Conservation (phyloP, 495 filamentous ascomycete species). For the Tirmania nivea region DNA sequence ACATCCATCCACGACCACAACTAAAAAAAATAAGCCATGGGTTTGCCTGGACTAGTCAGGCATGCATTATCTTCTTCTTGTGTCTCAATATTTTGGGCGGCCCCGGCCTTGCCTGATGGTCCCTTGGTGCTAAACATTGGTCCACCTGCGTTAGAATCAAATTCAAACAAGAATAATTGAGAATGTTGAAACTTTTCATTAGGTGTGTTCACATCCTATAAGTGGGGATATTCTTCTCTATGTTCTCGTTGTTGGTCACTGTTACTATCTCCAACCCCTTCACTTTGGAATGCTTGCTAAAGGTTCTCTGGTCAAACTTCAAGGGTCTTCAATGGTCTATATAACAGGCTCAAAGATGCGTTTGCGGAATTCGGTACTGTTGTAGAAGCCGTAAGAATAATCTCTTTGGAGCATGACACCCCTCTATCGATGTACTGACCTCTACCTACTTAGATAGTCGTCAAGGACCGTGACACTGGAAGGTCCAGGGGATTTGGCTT, state of each 20-base stretch:
- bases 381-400: conserved; percentile 67
- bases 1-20: too few species aligned
- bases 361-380: conserved; percentile 76
- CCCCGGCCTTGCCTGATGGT: too few species aligned
- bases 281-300: background rate
- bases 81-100: too few species aligned
- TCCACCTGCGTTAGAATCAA: too few species aligned
- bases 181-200: conserved; percentile 79
- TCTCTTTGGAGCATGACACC: background rate
- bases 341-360: conserved; percentile 54
- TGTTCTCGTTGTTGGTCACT: background rate
- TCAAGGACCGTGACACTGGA: conserved; percentile 90
- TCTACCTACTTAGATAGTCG: conserved; percentile 46
- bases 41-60: too few species aligned
- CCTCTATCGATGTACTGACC: too few species aligned
- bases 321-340: conserved; percentile 98
- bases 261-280: background rate
- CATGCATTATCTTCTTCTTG: too few species aligned
- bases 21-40: too few species aligned
- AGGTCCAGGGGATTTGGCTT: conserved; percentile 96
- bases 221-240: background rate
- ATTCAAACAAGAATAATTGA: conserved; percentile 15
- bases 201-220: conserved; percentile 36
- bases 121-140: too few species aligned
- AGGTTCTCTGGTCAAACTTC: background rate